Evolutionary conservation across 805 yeast genomes (phyloP), one percentile per base, ranked within the genome.

Genomic region (Candida boleticola): DNA sequence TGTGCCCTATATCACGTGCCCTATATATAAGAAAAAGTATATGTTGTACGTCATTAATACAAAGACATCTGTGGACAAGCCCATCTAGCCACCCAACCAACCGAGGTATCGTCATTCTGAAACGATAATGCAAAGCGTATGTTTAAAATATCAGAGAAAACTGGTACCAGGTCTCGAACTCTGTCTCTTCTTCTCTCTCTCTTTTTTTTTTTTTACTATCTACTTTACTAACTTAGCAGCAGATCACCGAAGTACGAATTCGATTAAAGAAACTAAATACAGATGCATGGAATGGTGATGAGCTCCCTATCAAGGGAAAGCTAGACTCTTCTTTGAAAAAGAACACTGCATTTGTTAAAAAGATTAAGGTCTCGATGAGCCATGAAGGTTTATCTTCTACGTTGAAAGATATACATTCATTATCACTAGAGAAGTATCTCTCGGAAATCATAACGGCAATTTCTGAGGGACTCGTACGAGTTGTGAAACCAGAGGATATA

Each of bases 321-420:
- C 59, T 81, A 7, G 96, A 89, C 56, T 69, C 95, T 0, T 83
- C 90, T 43, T 67, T 89, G 49, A 89, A 89, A 68, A 86, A 83
- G 58, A 87, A 90, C 56, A 79, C 88, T 3, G 84, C 89, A 0
- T 85, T 87, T 54, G 81, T 89, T 39, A 85, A 82, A 57, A 84
- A 83, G 51, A 56, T 89, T 39, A 74, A 82, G 48, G 68, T 75
- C 2, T 69, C 82, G 2, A 60, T 89, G 19, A 74, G 67, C 29
- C 73, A 71, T 30, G 90, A 83, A 5, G 72, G 73, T 30, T 54
- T 51, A 33, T 50, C 57, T 1, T 56, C 72, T 5, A 60, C 85
- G 1, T 44, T 87, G 29, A 76, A 78, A 40, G 96, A 88, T 44
- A 71, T 89, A 33, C 54, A 64, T 3, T 69, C 80, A 7, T 63